These are phyloP conservation scores for Pelargonium fulgidum DNA, from an alignment of 441 rosid species.

Conservation along the genomic window DNA sequence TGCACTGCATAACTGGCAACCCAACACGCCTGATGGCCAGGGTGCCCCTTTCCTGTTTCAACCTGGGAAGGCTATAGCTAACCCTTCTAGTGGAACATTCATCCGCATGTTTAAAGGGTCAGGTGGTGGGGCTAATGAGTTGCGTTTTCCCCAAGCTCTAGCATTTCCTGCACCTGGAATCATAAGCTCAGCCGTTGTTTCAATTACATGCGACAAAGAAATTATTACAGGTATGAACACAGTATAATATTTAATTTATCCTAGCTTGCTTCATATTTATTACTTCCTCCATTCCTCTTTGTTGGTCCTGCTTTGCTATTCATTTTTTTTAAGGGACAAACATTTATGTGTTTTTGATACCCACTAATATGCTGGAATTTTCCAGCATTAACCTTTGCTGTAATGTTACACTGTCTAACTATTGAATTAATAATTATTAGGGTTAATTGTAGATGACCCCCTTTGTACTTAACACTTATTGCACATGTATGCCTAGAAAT, in stretches of 20 bases:
- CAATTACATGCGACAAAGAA: constrained; percentile 74
- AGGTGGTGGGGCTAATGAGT: constrained; percentile 53
- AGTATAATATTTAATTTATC: constrained; percentile 9
- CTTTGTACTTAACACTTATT: too few species aligned
- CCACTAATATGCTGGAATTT: too few species aligned
- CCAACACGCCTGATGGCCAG: constrained; percentile 94
- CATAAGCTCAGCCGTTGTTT: constrained; percentile 73
- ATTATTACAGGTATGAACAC: constrained; percentile 67
- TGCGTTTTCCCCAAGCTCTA: constrained; percentile 83
- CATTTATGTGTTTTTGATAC: too few species aligned
- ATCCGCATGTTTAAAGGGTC: constrained; percentile 92
- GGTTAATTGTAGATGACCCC: too few species aligned
- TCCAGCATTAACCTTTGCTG: too few species aligned
- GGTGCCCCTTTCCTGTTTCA: constrained; percentile 92
- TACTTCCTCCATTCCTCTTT: too few species aligned
- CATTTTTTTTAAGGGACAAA: too few species aligned
- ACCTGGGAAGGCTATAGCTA: constrained; percentile 66
- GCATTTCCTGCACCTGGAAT: constrained; percentile 89
- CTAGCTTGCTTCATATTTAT: too few species aligned
- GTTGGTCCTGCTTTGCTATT: too few species aligned
- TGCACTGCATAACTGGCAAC: constrained; percentile 95
- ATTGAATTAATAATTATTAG: too few species aligned
- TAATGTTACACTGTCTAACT: too few species aligned
- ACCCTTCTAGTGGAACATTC: constrained; percentile 67
- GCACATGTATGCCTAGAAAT: too few species aligned